These are phyloP conservation scores for Trichophyton schoenleinii DNA, from an alignment of 2,329 filamentous ascomycete species.

Conservation along the genomic window DNA sequence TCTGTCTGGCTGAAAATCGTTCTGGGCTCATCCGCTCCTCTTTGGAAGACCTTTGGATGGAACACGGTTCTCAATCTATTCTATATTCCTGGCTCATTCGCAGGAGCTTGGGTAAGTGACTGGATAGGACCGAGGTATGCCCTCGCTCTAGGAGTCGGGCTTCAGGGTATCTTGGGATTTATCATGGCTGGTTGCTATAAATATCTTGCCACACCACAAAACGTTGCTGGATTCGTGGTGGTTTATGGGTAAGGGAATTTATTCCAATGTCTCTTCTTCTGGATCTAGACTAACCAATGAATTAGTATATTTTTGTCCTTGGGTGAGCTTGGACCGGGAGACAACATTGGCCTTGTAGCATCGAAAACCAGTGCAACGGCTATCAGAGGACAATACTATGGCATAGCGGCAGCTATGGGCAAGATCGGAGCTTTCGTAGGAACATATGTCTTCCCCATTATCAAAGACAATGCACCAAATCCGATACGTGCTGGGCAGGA, in stretches of 20 bases:
- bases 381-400: conserved; percentile 65
- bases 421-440: conserved; percentile 62
- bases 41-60: conserved; percentile 78
- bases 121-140: conserved; percentile 65
- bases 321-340: conserved; percentile 72
- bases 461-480: conserved; percentile 45
- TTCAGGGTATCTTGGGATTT: conserved; percentile 71
- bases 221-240: conserved; percentile 64
- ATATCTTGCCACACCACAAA: conserved; percentile 50
- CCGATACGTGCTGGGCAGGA: conserved; percentile 57
- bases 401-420: conserved; percentile 35
- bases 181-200: conserved; percentile 74
- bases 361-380: conserved; percentile 81
- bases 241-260: conserved; percentile 49
- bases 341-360: conserved; percentile 80
- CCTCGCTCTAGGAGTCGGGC: conserved; percentile 54
- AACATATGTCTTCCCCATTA: conserved; percentile 67
- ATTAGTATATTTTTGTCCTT: conserved; percentile 56
- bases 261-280: background rate
- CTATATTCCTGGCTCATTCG: conserved; percentile 69
- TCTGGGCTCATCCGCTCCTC: conserved; percentile 45
- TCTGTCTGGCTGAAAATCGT: conserved; percentile 49
- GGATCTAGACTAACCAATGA: background rate
- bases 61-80: conserved; percentile 80
- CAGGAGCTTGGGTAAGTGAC: conserved; percentile 67